These are phyloP conservation scores for Angophora floribunda DNA, from an alignment of 345 rosid genomes.

Conservation along the genomic window DNA sequence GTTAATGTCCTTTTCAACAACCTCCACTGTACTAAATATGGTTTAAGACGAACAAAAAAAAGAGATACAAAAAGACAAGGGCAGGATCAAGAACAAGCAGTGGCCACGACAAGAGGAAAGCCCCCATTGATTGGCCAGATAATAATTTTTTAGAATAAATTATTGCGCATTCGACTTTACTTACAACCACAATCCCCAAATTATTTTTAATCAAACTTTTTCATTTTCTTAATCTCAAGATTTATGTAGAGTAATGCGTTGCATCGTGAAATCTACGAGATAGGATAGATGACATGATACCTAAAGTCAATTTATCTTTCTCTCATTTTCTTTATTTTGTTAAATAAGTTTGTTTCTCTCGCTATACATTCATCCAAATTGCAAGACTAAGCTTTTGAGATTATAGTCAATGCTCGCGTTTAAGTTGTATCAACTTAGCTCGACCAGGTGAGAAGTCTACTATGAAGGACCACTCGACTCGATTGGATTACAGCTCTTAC, in stretches of 20 bases:
- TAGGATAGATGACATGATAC: neutral
- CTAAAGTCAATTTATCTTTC: neutral
- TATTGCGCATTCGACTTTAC: neutral
- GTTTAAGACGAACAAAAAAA: neutral
- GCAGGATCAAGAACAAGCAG: neutral
- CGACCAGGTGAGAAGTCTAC: neutral
- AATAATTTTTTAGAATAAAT: neutral
- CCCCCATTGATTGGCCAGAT: neutral
- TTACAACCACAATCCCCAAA: neutral
- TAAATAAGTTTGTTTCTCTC: neutral
- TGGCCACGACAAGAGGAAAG: neutral
- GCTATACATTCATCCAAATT: neutral
- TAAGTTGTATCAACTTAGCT: neutral
- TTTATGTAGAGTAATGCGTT: neutral
- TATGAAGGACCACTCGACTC: neutral
- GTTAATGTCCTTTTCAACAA: neutral
- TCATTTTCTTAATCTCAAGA: neutral
- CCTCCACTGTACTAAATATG: neutral
- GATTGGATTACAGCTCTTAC: neutral
- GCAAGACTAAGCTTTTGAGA: neutral
- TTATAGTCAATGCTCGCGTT: neutral
- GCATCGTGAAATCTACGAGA: neutral
- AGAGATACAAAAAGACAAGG: neutral
- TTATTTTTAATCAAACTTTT: neutral
- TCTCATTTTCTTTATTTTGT: neutral